phyloP scores from a whole-genome alignment of 2,329 filamentous ascomycete genomes.

The Nothophoma quercina region DNA sequence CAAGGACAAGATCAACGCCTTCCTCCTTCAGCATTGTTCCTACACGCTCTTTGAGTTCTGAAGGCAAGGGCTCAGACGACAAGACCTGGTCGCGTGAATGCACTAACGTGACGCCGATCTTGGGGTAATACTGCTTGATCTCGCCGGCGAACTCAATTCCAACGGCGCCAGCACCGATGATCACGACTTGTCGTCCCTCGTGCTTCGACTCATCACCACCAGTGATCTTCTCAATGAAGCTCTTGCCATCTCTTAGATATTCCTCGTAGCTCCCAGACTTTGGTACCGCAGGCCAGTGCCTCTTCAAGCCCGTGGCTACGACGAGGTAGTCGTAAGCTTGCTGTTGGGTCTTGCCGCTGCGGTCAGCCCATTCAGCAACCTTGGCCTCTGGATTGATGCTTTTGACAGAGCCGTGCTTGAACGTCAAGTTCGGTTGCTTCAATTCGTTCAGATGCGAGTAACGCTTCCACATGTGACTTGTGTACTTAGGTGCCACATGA shows the following conservation, averaged over 20 bases:
- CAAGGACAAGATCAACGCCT: slow-evolving; percentile 71
- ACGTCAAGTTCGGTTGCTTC: slow-evolving; percentile 66
- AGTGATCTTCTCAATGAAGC: slow-evolving; percentile 62
- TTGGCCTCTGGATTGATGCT: slow-evolving; percentile 67
- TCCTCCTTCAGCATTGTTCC: slow-evolving; percentile 65
- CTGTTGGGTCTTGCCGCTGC: slow-evolving; percentile 55
- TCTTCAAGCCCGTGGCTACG: slow-evolving; percentile 72
- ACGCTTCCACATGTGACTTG: slow-evolving; percentile 73
- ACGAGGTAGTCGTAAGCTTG: slow-evolving; percentile 77
- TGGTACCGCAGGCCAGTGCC: slow-evolving; percentile 77
- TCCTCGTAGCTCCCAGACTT: slow-evolving; percentile 67
- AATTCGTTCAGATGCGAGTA: slow-evolving; percentile 73
- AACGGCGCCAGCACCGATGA: slow-evolving; percentile 82
- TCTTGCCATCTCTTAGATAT: slow-evolving; percentile 68
- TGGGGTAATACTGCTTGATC: slow-evolving; percentile 72
- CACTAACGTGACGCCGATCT: slow-evolving; percentile 73
- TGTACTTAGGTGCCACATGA: slow-evolving; percentile 69
- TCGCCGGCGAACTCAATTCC: slow-evolving; percentile 85
- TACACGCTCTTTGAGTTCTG: slow-evolving; percentile 71
- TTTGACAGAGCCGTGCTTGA: slow-evolving; percentile 71
- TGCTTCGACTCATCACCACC: slow-evolving; percentile 36
- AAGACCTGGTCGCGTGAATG: slow-evolving; percentile 76
- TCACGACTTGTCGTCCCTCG: slow-evolving; percentile 62
- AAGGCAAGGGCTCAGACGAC: slow-evolving; percentile 75
- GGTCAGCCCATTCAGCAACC: slow-evolving; percentile 63